Percentiles rank a stretch among this genome's conserved stretches.
phyloP scores from a whole-genome alignment of 1,284 basidiomycete species.

The Leccinum subfulvum region DNA sequence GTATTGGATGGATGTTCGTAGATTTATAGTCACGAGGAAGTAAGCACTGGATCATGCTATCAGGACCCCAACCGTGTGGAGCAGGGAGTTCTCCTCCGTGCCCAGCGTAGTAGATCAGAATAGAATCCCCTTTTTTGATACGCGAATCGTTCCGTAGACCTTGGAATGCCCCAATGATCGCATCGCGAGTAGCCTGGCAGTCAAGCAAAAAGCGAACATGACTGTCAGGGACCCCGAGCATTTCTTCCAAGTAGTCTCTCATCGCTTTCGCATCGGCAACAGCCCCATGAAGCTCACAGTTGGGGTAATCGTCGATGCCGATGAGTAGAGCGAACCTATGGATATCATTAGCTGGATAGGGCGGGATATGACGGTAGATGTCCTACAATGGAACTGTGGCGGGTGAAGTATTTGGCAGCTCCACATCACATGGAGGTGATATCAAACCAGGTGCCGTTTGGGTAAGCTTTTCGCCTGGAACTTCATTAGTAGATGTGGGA shows the following conservation, averaged over 20 bases:
- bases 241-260: slow-evolving; percentile 48
- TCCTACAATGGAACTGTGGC: background rate
- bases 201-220: slow-evolving; percentile 54
- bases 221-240: slow-evolving; percentile 50
- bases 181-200: slow-evolving; percentile 50
- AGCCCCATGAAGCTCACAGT: slow-evolving; percentile 55
- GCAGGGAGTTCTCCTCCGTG: slow-evolving; percentile 53
- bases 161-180: slow-evolving; percentile 50
- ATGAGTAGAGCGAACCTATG: slow-evolving; percentile 54
- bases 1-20: slow-evolving; percentile 39
- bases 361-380: background rate
- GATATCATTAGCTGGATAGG: background rate
- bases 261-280: slow-evolving; percentile 55
- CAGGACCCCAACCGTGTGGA: slow-evolving; percentile 45
- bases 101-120: slow-evolving; percentile 63
- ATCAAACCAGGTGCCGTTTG: background rate
- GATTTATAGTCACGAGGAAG: slow-evolving; percentile 57
- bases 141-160: slow-evolving; percentile 51
- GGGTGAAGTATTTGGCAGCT: background rate
- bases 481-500: background rate
- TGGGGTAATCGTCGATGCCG: slow-evolving; percentile 57
- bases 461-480: background rate
- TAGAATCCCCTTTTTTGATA: slow-evolving; percentile 56
- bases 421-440: background rate
- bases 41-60: slow-evolving; percentile 48